These are phyloP conservation scores for Manihot esculenta DNA, from an alignment of 441 rosid species.

Conservation along the genomic window DNA sequence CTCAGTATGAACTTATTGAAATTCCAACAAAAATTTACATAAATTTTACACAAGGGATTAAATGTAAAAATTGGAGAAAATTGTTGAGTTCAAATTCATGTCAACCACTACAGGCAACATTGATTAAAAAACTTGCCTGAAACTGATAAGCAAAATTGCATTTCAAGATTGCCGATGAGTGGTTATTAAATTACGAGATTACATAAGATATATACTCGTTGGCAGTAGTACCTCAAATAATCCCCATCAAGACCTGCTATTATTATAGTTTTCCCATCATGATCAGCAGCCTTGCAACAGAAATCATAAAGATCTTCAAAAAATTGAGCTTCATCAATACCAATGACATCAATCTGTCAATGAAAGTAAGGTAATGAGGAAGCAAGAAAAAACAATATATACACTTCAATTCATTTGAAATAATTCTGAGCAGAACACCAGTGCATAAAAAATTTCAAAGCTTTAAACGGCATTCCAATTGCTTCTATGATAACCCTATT, in stretches of 20 bases:
- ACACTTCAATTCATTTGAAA: not conserved
- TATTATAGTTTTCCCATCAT: constrained; percentile 71
- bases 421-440: not conserved
- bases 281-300: constrained; percentile 76
- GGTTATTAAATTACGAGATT: not conserved
- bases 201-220: not conserved
- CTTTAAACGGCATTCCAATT: too few species aligned
- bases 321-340: constrained; percentile 91
- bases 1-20: not conserved
- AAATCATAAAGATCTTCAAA: constrained; percentile 93
- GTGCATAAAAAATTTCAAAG: too few species aligned
- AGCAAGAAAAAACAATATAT: not conserved
- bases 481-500: not conserved
- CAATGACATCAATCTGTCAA: constrained; percentile 80
- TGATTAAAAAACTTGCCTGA: not conserved
- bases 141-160: not conserved
- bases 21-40: not conserved
- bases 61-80: not conserved
- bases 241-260: constrained; percentile 91
- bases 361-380: not conserved
- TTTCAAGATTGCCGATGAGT: not conserved
- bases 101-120: not conserved
- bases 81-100: not conserved
- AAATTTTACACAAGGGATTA: not conserved
- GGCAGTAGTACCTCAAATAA: constrained; percentile 55